Base-by-base conservation (phyloP, 176 grass and related monocot genomes). In the Oryza meyeriana region DNA sequence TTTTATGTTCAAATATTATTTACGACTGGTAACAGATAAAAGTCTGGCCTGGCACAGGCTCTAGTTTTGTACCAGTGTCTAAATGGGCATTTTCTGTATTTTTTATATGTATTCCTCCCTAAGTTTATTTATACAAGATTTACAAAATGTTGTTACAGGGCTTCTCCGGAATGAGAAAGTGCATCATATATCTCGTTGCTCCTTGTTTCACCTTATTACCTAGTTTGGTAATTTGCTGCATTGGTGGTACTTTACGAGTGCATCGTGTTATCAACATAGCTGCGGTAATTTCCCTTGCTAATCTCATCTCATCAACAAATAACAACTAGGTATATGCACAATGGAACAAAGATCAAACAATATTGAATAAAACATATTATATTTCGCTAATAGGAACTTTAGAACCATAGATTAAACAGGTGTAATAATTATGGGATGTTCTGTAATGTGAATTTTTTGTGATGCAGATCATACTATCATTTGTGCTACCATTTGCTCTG, bases 401-500 rank as follows among this genome's bases (percentile, higher is more conserved):
- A 20, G 5, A 50, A 50, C 47, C 47, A 1, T 48, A 50, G 6
- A 44, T 62, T 24, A 73, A 57, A 65, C 5, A 32, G 47, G 13
- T 71, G 64, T 28, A 83, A 32, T 79, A 62, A 1, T 6, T 10
- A 3, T 68, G 33, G 4, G 12, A 59, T 52, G 22, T 83, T 66
- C 50, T 11, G 69, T 71, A 61, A 44, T 8, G 18, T 41, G 48
- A 38, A 66, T 65, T 71, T 38, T 71, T 69, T 24, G 26, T 66
- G 5, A 25, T 89, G 84, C 80, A 97, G 94, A 82, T 97, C 71
- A 79, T 90, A 66, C 55, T 97, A 34, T 91, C 89, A 13, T 91
- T 97, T 84, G 91, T 91, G 66, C 71, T 97, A 13, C 94, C 94
- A 70, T 97, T 94, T 86, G 84, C 91, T 44, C 89, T 97, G 1